Conservation (phyloP, 2,329 filamentous ascomycete species). For the Gaeumannomyces sp. region DNA sequence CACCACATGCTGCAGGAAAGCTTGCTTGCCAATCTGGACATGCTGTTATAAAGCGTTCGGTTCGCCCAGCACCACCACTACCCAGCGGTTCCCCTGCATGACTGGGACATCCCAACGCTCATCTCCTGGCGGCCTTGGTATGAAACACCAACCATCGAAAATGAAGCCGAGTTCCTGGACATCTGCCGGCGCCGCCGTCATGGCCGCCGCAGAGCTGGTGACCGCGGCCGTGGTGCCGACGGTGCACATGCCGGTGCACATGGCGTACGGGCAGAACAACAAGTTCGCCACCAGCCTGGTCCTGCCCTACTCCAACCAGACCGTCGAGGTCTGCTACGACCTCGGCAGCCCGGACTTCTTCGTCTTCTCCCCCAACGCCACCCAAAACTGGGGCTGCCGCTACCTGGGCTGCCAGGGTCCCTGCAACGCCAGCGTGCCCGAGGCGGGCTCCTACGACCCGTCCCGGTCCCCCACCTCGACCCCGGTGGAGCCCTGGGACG, state of each 20-base stretch:
- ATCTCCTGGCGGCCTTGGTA: neutral
- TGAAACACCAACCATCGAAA: neutral
- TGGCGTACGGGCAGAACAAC: neutral
- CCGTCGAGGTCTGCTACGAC: slow-evolving; percentile 4
- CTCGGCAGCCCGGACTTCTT: slow-evolving; percentile 7
- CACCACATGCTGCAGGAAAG: too few species aligned
- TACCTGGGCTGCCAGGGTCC: slow-evolving; percentile 4
- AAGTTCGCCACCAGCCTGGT: slow-evolving; percentile 5
- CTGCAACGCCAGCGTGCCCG: slow-evolving; percentile 5
- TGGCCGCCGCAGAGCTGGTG: neutral
- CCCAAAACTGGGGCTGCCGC: slow-evolving; percentile 7
- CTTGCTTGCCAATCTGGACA: too few species aligned
- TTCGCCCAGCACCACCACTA: too few species aligned
- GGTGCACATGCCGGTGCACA: slow-evolving; percentile 7
- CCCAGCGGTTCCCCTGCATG: too few species aligned
- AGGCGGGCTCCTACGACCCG: slow-evolving; percentile 4
- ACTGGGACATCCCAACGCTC: neutral
- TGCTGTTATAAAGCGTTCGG: too few species aligned
- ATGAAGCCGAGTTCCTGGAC: neutral
- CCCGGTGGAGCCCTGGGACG: neutral
- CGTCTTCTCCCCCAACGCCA: neutral
- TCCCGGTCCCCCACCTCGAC: neutral
- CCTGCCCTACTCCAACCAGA: neutral
- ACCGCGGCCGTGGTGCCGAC: neutral
- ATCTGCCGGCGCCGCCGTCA: neutral